Percentiles rank a stretch among this genome's conserved stretches.
Conservation (phyloP, 2,329 filamentous ascomycete genomes). For the Aureobasidium sp. region DNA sequence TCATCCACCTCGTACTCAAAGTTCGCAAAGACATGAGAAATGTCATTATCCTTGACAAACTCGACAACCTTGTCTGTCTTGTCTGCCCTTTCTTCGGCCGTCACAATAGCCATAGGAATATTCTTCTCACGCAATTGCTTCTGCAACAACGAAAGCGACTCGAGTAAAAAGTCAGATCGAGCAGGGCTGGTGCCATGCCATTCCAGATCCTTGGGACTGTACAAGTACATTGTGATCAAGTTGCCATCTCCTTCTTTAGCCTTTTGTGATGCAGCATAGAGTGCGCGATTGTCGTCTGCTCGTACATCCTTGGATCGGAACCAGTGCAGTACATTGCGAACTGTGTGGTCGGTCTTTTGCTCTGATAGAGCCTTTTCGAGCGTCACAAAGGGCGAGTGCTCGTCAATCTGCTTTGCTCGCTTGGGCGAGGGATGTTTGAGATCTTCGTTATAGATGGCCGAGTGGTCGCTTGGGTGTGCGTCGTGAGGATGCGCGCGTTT, state of each 20-base stretch:
- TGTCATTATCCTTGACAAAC: constrained; percentile 38
- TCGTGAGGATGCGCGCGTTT: constrained; percentile 12
- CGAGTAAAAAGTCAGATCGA: constrained; percentile 42
- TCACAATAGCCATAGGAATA: constrained; percentile 43
- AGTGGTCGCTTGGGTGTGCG: constrained; percentile 8
- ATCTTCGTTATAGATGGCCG: constrained; percentile 5
- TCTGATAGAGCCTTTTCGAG: constrained; percentile 34
- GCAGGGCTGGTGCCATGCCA: constrained; percentile 47
- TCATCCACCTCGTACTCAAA: constrained; percentile 43
- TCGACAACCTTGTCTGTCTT: constrained; percentile 37
- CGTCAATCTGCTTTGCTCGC: constrained; percentile 44
- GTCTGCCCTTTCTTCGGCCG: constrained; percentile 36
- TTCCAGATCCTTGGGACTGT: constrained; percentile 41
- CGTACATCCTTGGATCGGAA: constrained; percentile 47
- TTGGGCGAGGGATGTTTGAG: constrained; percentile 42
- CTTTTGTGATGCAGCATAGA: constrained; percentile 41
- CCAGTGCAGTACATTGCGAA: constrained; percentile 43
- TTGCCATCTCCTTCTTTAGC: constrained; percentile 38
- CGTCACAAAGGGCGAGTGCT: constrained; percentile 37
- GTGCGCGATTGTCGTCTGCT: constrained; percentile 43
- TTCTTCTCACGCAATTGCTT: constrained; percentile 41
- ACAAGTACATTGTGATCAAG: constrained; percentile 41
- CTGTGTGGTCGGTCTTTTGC: constrained; percentile 33
- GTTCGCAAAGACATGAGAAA: constrained; percentile 44
- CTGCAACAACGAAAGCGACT: constrained; percentile 39